Percentiles rank a stretch among this genome's conserved stretches.
These are phyloP conservation scores for Neopestalotiopsis clavispora DNA, from an alignment of 2,329 filamentous ascomycete species.

Conservation along the genomic window DNA sequence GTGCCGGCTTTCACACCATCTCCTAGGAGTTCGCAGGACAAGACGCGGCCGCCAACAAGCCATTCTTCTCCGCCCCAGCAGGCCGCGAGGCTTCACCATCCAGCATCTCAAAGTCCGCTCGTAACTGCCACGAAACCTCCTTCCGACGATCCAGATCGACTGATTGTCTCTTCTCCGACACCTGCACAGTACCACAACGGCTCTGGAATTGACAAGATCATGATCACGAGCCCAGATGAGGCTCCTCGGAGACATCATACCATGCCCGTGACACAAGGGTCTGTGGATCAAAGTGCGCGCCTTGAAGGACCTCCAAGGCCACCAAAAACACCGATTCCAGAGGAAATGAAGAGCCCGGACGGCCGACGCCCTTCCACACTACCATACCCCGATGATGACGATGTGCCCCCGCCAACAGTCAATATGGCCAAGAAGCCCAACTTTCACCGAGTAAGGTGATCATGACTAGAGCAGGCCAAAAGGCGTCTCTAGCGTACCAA, in stretches of 20 bases:
- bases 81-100: conserved; percentile 34
- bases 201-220: conserved; percentile 71
- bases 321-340: conserved; percentile 76
- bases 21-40: conserved; percentile 57
- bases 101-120: conserved; percentile 25
- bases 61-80: conserved; percentile 36
- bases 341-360: conserved; percentile 39
- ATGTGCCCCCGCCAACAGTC: conserved; percentile 76
- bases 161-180: conserved; percentile 61
- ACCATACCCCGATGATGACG: conserved; percentile 80
- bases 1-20: conserved; percentile 43
- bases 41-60: conserved; percentile 40
- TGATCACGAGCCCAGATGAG: conserved; percentile 65
- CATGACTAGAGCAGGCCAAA: too few relatives aligned
- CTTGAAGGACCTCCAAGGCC: conserved; percentile 73
- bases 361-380: conserved; percentile 48
- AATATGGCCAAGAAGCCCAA: conserved; percentile 84
- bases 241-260: conserved; percentile 48
- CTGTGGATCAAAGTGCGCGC: conserved; percentile 40
- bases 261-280: conserved; percentile 28
- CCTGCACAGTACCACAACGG: conserved; percentile 62
- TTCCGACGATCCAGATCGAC: conserved; percentile 55
- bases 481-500: neutral
- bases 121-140: conserved; percentile 28
- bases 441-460: conserved; percentile 5